Base-by-base conservation (phyloP, 441 rosid species). In the Erodium chrysanthum region DNA sequence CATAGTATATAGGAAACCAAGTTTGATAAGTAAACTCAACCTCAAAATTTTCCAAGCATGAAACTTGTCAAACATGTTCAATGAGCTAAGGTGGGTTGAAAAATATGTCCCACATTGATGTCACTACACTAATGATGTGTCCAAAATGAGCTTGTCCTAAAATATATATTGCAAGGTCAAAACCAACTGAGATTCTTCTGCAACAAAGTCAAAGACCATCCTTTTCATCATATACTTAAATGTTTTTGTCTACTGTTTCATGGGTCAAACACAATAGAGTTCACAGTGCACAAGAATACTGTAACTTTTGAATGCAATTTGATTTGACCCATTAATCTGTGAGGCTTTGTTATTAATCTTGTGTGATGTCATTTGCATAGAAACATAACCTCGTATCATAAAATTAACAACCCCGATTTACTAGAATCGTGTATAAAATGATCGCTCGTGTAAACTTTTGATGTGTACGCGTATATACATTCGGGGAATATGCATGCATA, bases 11-110 rank as follows among this genome's bases (percentile, higher is more conserved):
- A 29, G 42, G 64, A 75, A 73, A 68, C 71, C 63, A 79, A 71
- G 76, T 73, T 73, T 71, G 75, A 68, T 15, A 71, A 68, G 77
- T 56, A 68, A 76, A 69, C 46, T 40, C 72, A 5, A 37, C 42
- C 42, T 37, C 12, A 1, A 9, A 37, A 7, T 5, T 4, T 37
- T 37, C 12, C 42, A 37, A 37, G 11, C 42, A 37, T 37, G 42
- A 37, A 37, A 37, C 42, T 37, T 37, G 42, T 37, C 42, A 37
- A 37, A 37, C 8, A 9, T 37, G 42, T 37, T 37, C 12, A 7
- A 22, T 71, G 79, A 72, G 76, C 68, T 78, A 61, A 74, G 71
- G 20, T 25, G 64, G 40, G 67, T 73, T 71, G 70, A 73, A 75
- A 77, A 50, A 35, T 2, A 0, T 5, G 10, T 15, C 11, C 62